Evolutionary conservation across 768 basidiomycete species (phyloP), one percentile per base, ranked within the genome.

Genomic region (Omphalotus guepiniiformis): DNA sequence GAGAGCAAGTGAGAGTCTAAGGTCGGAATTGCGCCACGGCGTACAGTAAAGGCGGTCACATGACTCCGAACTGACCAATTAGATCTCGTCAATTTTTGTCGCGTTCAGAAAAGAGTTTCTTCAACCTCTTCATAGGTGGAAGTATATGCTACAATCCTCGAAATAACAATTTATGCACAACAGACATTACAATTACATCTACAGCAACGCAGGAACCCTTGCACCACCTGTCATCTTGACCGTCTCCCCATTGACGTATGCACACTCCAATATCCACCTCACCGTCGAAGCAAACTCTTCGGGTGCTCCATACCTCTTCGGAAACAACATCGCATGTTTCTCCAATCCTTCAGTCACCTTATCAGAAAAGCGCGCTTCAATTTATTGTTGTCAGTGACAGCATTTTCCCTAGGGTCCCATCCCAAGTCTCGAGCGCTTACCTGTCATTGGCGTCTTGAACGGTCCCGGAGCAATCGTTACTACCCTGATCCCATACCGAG

Each of bases 171-270:
- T n/a, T n/a, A n/a, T n/a, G n/a, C n/a, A n/a, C n/a, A n/a, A n/a
- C n/a, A n/a, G n/a, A n/a, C n/a, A n/a, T n/a, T n/a, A n/a, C n/a
- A n/a, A n/a, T n/a, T n/a, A n/a, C n/a, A n/a, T 46, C 25, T 45
- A 46, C 19, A 46, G 19, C 34, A 27, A 18, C 5, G 55, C 49
- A 42, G 58, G 58, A 15, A 59, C 37, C 35, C 58, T 29, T 9
- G 51, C 39, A 2, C 58, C 58, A 12, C 54, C 58, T 3, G 56
- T 56, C 30, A 59, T 16, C 48, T 56, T 63, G 18, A 77, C 65
- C 2, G 68, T 71, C 59, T 78, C 75, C 25, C 78, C 80, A 58
- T 82, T 82, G 13, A 80, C 69, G 63, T 76, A 79, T 3, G 71
- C 63, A 49, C 72, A 73, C 51, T 76, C 75, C 38, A 79, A 52